Evolutionary conservation across 495 filamentous ascomycete species (phyloP).

Genomic region (Penicillium goetzii): DNA sequence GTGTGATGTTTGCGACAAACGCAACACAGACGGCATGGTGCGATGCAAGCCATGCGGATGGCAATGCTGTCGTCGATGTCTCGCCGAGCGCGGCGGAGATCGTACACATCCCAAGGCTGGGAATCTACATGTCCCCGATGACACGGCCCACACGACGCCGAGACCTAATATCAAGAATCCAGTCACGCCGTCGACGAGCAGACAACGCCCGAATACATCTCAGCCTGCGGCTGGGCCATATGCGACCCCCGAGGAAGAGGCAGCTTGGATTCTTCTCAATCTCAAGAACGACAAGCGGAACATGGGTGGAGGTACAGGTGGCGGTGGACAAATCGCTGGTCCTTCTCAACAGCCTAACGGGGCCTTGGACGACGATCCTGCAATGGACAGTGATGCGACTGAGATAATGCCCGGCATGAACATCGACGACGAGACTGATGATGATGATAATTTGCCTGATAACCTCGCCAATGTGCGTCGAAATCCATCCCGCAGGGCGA

Average conservation of each 20-base stretch:
- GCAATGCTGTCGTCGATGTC: constrained; percentile 51
- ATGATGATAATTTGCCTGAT: background rate
- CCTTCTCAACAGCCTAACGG: background rate
- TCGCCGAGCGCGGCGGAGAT: constrained; percentile 20
- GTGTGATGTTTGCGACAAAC: constrained; percentile 52
- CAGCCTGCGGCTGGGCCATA: background rate
- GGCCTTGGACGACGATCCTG: background rate
- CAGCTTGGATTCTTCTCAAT: background rate
- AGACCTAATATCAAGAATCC: background rate
- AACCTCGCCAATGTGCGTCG: constrained; percentile 8
- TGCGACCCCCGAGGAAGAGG: background rate
- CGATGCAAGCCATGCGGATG: constrained; percentile 50
- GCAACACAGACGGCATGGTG: constrained; percentile 48
- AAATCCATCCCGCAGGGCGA: constrained; percentile 10
- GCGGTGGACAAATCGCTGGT: background rate
- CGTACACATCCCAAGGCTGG: constrained; percentile 28
- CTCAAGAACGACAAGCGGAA: background rate
- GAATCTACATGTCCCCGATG: constrained; percentile 20
- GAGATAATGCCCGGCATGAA: background rate
- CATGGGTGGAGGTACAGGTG: background rate
- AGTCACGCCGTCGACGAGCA: background rate
- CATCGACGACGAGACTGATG: background rate
- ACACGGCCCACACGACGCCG: background rate
- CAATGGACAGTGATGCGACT: background rate
- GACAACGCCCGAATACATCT: background rate